Percentiles rank a stretch among this genome's conserved stretches.
Evolutionary conservation across 305 asterid species (phyloP).

Genomic region (Solanum hybrid): DNA sequence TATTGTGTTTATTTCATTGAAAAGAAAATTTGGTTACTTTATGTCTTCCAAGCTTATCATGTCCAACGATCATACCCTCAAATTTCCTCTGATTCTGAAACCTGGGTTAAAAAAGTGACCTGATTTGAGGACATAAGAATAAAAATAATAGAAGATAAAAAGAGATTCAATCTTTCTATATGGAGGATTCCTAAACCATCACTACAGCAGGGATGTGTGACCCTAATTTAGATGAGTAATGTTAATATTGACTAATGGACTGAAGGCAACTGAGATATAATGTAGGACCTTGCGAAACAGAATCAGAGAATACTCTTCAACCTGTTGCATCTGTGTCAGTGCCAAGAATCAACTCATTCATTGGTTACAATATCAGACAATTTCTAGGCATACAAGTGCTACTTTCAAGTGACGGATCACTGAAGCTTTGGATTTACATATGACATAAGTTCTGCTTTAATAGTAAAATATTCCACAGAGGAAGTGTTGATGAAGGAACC

Average conservation of each 20-base stretch:
- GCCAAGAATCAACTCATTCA: not conserved
- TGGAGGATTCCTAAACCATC: not conserved
- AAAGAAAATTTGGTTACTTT: not conserved
- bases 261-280: not conserved
- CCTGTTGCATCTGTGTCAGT: not conserved
- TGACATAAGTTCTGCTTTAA: not conserved
- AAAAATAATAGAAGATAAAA: not conserved
- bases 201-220: not conserved
- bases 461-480: not conserved
- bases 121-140: not conserved
- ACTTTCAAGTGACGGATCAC: not conserved
- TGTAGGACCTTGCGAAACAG: not conserved
- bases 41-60: not conserved
- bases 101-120: not conserved
- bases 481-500: constrained; percentile 2
- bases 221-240: not conserved
- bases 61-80: not conserved
- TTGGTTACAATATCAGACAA: not conserved
- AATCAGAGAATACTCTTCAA: not conserved
- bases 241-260: not conserved
- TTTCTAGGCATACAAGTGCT: not conserved
- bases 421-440: not conserved
- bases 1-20: not conserved
- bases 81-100: not conserved
- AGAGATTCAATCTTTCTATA: not conserved